phyloP scores from a whole-genome alignment of 2,329 filamentous ascomycete genomes.

The Claviceps arundinis region DNA sequence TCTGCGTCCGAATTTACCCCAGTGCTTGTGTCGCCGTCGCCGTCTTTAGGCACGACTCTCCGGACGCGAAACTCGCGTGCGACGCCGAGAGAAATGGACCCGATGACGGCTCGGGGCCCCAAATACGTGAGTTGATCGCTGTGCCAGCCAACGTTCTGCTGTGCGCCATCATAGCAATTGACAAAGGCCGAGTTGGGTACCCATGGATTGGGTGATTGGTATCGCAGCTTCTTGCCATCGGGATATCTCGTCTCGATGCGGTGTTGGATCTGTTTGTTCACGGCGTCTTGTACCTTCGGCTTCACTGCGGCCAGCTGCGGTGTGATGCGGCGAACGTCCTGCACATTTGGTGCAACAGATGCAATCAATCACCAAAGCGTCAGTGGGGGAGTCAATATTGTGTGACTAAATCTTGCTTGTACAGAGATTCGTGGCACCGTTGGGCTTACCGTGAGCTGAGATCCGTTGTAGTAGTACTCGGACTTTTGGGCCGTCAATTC shows the following conservation, averaged over 20 bases:
- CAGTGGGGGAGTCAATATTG: neutral
- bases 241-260: constrained; percentile 60
- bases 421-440: too few species aligned
- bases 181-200: constrained; percentile 82
- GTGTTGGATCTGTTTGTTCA: constrained; percentile 63
- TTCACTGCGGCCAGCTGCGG: constrained; percentile 61
- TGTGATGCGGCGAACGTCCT: constrained; percentile 66
- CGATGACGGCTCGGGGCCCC: constrained; percentile 77
- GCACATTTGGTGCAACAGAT: neutral
- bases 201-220: constrained; percentile 65
- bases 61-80: constrained; percentile 87
- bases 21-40: constrained; percentile 17
- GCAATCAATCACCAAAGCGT: neutral
- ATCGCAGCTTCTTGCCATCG: constrained; percentile 56
- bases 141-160: constrained; percentile 82
- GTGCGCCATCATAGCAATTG: constrained; percentile 78
- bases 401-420: too few species aligned
- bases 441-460: constrained; percentile 42
- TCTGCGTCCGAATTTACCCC: constrained; percentile 45
- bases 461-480: constrained; percentile 80
- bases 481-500: constrained; percentile 58
- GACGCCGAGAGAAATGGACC: constrained; percentile 80
- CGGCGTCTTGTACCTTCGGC: constrained; percentile 54
- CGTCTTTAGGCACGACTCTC: constrained; percentile 51
- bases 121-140: constrained; percentile 88